Conservation (phyloP, 768 basidiomycete genomes). For the Trametes sanguinea region DNA sequence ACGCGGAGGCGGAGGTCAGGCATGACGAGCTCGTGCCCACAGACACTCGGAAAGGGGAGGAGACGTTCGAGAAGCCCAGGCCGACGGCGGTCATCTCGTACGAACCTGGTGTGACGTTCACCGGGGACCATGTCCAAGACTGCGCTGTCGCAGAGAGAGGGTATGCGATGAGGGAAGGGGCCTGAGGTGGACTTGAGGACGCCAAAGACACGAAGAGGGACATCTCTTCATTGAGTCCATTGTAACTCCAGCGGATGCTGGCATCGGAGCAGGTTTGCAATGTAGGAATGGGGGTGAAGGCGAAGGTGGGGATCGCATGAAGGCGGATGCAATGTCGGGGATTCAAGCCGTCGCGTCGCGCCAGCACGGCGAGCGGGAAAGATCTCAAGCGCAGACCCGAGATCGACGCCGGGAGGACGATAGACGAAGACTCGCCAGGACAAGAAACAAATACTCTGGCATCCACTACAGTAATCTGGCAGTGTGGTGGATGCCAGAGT, state of each 20-base stretch:
- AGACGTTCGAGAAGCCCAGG: conserved; percentile 20
- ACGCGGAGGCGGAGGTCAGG: too few relatives aligned
- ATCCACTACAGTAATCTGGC: too few relatives aligned
- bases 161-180: conserved; percentile 28
- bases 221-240: background rate
- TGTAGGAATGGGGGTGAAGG: background rate
- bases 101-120: conserved; percentile 51
- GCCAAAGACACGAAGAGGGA: background rate
- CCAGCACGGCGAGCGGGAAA: too few relatives aligned
- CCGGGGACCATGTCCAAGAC: conserved; percentile 45
- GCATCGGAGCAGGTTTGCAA: conserved; percentile 1
- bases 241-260: conserved; percentile 5
- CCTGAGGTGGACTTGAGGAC: conserved; percentile 14
- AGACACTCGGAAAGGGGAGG: conserved; percentile 38
- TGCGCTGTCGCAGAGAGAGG: conserved; percentile 30
- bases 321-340: too few relatives aligned
- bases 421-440: too few relatives aligned
- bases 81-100: conserved; percentile 40
- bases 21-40: conserved; percentile 40
- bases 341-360: too few relatives aligned
- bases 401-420: too few relatives aligned
- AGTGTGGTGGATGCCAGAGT: too few relatives aligned
- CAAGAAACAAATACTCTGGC: too few relatives aligned
- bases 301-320: background rate
- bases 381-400: too few relatives aligned